Base-by-base conservation (phyloP, 2,329 filamentous ascomycete genomes). In the Neofusicoccum cordaticola region DNA sequence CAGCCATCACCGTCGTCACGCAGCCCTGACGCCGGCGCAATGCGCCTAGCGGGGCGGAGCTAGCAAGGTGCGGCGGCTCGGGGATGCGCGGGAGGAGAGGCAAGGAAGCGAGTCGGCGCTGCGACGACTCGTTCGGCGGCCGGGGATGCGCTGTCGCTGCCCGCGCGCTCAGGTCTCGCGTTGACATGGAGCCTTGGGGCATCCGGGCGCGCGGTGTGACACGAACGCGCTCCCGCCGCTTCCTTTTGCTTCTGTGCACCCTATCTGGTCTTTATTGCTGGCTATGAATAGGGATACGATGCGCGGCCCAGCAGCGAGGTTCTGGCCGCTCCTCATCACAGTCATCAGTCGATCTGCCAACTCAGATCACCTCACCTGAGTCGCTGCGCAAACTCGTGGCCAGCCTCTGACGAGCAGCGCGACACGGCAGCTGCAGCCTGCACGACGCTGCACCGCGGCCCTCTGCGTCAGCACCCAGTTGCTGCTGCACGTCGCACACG, bases 251-350 rank as follows among this genome's bases (percentile, higher is more conserved):
- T 61, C 45, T 47, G 57, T 61, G 44, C 57, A 15, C 53, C 53
- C 53, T 56, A 56, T 37, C 39, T 44, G 53, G 44, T 45, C 53
- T 58, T 58, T 60, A 60, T 60, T 60, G 56, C 47, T 17, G 27
- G 15, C 56, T 60, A 60, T 60, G 56, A 60, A 60, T 60, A 48
- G 56, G 56, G 56, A 60, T 60, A 60, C 56, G 56, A 60, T 60
- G 42, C 56, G 41, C 56, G 53, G 39, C 53, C 53, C 56, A 35
- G 37, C 56, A 22, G 41, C 27, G 56, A 60, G 56, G 56, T 45
- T 45, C 56, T 47, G 27, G 53, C 53, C 53, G 41, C 39, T 45
- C 53, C 41, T 45, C 56, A 47, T 60, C 42, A 35, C 56, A 47
- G n/a, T 19, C 56, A 60, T 60, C 56, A 60, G 56, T 60, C 56